Evolutionary conservation across 2,329 filamentous ascomycete genomes (phyloP).

Genomic region (Pestalotiopsis sp.): DNA sequence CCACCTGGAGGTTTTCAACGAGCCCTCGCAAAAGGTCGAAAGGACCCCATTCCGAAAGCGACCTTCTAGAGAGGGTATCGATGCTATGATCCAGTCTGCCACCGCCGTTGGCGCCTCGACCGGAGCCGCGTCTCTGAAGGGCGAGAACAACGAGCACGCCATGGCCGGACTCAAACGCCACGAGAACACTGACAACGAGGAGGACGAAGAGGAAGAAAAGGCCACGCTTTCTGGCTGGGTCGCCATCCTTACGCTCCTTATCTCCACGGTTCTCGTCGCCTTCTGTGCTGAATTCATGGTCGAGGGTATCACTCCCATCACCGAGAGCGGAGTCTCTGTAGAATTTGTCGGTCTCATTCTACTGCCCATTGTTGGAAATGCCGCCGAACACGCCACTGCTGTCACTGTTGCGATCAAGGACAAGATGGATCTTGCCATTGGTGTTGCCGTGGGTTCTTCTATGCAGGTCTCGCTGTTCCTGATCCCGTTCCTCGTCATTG

Average conservation of each 20-base stretch:
- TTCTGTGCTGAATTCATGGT: conserved; percentile 82
- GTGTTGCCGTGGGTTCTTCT: conserved; percentile 77
- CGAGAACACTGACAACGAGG: conserved; percentile 52
- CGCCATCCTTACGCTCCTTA: conserved; percentile 70
- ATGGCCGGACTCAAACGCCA: conserved; percentile 27
- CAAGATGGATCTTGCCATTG: conserved; percentile 84
- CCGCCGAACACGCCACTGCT: conserved; percentile 79
- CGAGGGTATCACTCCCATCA: conserved; percentile 70
- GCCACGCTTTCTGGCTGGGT: conserved; percentile 75
- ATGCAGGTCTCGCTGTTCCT: conserved; percentile 83
- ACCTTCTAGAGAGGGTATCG: conserved; percentile 41
- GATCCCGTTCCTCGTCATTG: conserved; percentile 74
- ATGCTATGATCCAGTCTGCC: conserved; percentile 24
- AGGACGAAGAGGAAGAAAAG: conserved; percentile 69
- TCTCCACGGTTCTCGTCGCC: conserved; percentile 79
- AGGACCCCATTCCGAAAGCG: conserved; percentile 62
- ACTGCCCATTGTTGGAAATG: conserved; percentile 81
- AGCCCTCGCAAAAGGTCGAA: conserved; percentile 42
- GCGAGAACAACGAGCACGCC: conserved; percentile 51
- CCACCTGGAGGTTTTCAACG: conserved; percentile 78
- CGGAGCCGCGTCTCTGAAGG: conserved; percentile 31
- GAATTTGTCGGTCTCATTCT: conserved; percentile 82
- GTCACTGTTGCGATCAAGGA: conserved; percentile 81
- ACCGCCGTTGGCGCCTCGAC: conserved; percentile 21
- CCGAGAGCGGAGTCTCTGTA: conserved; percentile 63